Evolutionary conservation across 2,329 filamentous ascomycete genomes (phyloP).

Genomic region (Grosmannia huntii): DNA sequence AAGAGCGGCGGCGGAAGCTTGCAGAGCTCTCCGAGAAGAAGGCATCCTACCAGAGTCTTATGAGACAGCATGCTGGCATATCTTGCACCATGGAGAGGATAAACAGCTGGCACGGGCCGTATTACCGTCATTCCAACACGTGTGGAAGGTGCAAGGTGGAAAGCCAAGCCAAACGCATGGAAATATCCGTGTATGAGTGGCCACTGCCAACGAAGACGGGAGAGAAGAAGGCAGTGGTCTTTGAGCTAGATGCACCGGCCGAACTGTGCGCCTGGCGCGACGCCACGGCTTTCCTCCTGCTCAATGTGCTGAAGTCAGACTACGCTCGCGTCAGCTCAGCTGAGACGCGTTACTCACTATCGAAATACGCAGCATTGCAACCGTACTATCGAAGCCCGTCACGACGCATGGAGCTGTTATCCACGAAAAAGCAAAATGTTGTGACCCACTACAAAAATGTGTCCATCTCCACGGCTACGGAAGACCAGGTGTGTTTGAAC

Average conservation of each 20-base stretch:
- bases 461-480: too few relatives aligned
- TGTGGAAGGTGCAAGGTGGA: background rate
- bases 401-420: too few relatives aligned
- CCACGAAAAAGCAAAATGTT: too few relatives aligned
- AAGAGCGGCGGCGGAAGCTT: too few relatives aligned
- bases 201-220: background rate
- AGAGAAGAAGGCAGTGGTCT: background rate
- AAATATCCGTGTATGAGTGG: background rate
- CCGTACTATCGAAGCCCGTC: background rate
- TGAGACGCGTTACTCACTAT: slow-evolving; percentile 15
- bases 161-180: background rate
- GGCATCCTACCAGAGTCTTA: too few relatives aligned
- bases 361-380: slow-evolving; percentile 25
- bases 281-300: background rate
- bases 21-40: too few relatives aligned
- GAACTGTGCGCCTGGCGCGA: background rate
- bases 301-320: background rate
- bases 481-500: too few relatives aligned
- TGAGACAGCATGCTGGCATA: too few relatives aligned
- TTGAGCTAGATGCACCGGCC: background rate
- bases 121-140: too few relatives aligned
- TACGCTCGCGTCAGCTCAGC: background rate
- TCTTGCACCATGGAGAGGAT: too few relatives aligned
- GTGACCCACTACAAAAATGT: too few relatives aligned
- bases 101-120: too few relatives aligned